These are phyloP conservation scores for Pseudocercospora eumusae DNA, from an alignment of 2,329 filamentous ascomycete species.

Conservation along the genomic window DNA sequence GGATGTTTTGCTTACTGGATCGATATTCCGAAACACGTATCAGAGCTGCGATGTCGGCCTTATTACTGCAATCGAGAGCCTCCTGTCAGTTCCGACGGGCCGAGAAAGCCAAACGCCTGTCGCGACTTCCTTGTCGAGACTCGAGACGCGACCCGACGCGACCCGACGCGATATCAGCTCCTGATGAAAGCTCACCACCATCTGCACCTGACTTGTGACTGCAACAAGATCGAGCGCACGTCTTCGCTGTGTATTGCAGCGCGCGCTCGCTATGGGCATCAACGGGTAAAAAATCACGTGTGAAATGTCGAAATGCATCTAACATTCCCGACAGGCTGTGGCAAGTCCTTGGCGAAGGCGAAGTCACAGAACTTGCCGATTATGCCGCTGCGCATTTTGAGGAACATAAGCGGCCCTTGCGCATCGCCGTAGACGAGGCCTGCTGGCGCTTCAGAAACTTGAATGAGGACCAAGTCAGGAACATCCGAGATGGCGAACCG, in stretches of 20 bases:
- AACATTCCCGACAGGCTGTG: constrained; percentile 35
- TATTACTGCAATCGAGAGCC: neutral
- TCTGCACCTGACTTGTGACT: neutral
- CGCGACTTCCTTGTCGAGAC: constrained; percentile 2
- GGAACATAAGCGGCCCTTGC: constrained; percentile 40
- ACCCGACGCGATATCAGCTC: neutral
- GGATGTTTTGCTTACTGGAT: too few species aligned
- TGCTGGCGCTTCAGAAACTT: constrained; percentile 50
- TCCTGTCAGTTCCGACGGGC: neutral
- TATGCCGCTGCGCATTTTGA: constrained; percentile 44
- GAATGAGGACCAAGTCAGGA: constrained; percentile 35
- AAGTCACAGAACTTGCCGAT: constrained; percentile 40
- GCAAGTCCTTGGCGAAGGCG: constrained; percentile 44
- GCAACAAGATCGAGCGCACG: neutral
- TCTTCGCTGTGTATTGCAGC: neutral
- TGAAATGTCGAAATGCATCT: neutral
- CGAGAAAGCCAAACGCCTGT: neutral
- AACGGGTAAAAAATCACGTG: constrained; percentile 11
- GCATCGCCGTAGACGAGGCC: constrained; percentile 49
- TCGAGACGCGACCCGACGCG: too few species aligned
- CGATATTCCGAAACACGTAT: neutral
- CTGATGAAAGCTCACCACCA: neutral
- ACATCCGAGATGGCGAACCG: constrained; percentile 41
- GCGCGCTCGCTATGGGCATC: constrained; percentile 23
- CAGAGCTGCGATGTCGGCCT: constrained; percentile 1